Conservation (phyloP, 2,329 filamentous ascomycete genomes). For the Bretziella fagacearum region DNA sequence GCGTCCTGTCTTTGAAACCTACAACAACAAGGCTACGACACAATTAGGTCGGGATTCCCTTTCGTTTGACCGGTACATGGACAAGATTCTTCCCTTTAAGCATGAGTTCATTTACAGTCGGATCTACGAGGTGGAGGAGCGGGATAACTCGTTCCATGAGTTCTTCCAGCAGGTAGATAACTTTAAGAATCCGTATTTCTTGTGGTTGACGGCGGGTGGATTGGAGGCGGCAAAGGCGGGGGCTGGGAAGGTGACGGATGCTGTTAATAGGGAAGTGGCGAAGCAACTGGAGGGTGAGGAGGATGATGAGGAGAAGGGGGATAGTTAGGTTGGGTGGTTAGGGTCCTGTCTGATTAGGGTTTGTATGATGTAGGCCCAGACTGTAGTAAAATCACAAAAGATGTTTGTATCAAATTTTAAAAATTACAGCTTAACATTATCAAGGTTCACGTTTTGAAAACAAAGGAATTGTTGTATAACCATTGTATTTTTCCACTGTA, state of each 20-base stretch:
- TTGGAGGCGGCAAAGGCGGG: slow-evolving; percentile 37
- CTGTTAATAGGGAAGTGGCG: slow-evolving; percentile 28
- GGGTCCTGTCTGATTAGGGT: too few species aligned
- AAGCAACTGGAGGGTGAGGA: slow-evolving; percentile 36
- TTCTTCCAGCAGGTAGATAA: slow-evolving; percentile 70
- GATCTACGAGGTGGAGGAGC: slow-evolving; percentile 80
- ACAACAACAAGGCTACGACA: slow-evolving; percentile 56
- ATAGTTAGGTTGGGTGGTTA: slow-evolving; percentile 21
- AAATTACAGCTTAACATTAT: too few species aligned
- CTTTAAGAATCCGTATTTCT: slow-evolving; percentile 53
- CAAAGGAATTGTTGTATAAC: too few species aligned
- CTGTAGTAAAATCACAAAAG: too few species aligned
- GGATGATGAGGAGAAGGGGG: slow-evolving; percentile 31
- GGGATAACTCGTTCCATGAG: slow-evolving; percentile 62
- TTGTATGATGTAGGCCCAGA: too few species aligned
- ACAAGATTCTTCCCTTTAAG: slow-evolving; percentile 76
- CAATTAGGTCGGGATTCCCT: slow-evolving; percentile 51
- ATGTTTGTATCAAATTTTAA: too few species aligned
- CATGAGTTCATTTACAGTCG: slow-evolving; percentile 78
- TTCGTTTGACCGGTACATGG: slow-evolving; percentile 61
- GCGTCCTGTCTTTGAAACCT: slow-evolving; percentile 75
- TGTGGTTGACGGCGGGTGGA: slow-evolving; percentile 57
- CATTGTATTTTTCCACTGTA: too few species aligned
- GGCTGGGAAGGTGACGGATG: slow-evolving; percentile 19
- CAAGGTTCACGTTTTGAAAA: too few species aligned